Percentiles rank a stretch among this genome's conserved stretches.
Conservation (phyloP, 2,329 filamentous ascomycete species). For the Hymenoscyphus occultus region DNA sequence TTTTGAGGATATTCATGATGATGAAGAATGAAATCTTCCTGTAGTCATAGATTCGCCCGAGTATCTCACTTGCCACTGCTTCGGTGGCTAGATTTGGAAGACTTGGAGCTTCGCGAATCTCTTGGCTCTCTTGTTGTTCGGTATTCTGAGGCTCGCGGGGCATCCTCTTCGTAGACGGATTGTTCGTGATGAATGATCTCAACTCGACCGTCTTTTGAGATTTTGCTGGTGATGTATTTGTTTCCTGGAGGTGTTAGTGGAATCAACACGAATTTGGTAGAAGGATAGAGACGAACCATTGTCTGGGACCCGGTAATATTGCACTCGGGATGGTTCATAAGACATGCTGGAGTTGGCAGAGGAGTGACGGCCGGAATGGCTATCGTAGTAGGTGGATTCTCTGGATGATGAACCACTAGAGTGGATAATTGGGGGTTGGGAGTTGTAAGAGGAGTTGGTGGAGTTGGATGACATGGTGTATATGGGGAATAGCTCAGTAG, state of each 20-base stretch:
- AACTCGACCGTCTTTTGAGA: slow-evolving; percentile 11
- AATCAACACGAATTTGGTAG: not conserved
- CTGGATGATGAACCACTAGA: slow-evolving; percentile 13
- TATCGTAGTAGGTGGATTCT: slow-evolving; percentile 17
- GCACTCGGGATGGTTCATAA: not conserved
- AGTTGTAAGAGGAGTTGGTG: not conserved
- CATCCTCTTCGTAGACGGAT: slow-evolving; percentile 15
- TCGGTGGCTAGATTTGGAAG: not conserved
- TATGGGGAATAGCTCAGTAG: not conserved
- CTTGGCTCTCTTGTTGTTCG: not conserved
- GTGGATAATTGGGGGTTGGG: slow-evolving; percentile 16
- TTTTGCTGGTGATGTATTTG: slow-evolving; percentile 15
- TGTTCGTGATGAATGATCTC: slow-evolving; percentile 14
- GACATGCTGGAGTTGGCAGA: slow-evolving; percentile 18
- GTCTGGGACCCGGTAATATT: slow-evolving; percentile 21
- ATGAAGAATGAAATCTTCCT: no score
- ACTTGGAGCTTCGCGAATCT: not conserved
- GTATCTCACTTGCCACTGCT: no score
- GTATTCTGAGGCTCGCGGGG: slow-evolving; percentile 10
- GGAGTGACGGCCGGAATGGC: slow-evolving; percentile 5
- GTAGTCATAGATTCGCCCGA: no score
- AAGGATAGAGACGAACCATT: slow-evolving; percentile 20
- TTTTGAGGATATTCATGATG: no score
- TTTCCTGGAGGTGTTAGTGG: slow-evolving; percentile 1
- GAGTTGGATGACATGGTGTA: slow-evolving; percentile 11